Evolutionary conservation across 108 stramenopile genomes (phyloP).

Genomic region (Schizochytrium sp.): DNA sequence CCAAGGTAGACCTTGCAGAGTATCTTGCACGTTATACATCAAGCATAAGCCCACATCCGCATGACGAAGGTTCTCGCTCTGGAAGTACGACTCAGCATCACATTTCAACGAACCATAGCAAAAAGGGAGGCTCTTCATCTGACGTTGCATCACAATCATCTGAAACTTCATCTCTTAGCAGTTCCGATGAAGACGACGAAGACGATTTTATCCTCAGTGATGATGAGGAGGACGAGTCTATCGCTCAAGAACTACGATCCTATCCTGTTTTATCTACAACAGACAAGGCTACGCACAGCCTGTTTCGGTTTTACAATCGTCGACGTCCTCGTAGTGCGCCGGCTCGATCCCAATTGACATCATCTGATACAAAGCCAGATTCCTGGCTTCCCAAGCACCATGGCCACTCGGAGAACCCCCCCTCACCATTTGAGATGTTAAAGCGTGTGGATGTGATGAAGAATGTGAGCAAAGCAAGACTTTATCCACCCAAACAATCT

Average conservation of each 20-base stretch:
- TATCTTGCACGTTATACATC: background rate
- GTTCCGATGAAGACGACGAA: slow-evolving; percentile 1
- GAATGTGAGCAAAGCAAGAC: background rate
- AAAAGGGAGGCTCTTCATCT: background rate
- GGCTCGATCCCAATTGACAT: background rate
- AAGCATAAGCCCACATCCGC: background rate
- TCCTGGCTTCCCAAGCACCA: slow-evolving; percentile 19
- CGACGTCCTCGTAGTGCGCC: background rate
- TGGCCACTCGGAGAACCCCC: background rate
- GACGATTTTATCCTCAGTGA: background rate
- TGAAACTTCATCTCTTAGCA: background rate
- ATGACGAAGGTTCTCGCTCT: background rate
- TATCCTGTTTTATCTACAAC: background rate
- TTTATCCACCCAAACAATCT: slow-evolving; percentile 40
- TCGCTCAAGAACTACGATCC: background rate
- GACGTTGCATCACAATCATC: background rate
- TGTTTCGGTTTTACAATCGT: background rate
- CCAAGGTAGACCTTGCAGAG: slow-evolving; percentile 53
- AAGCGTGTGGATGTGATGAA: slow-evolving; percentile 1
- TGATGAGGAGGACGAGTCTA: no score
- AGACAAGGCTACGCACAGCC: slow-evolving; percentile 30
- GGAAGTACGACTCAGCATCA: background rate
- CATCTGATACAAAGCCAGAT: background rate
- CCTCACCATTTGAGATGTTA: background rate
- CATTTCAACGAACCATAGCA: background rate